Evolutionary conservation across 2,329 filamentous ascomycete species (phyloP), one percentile per base, ranked within the genome.

Genomic region (Helotiales sp.): DNA sequence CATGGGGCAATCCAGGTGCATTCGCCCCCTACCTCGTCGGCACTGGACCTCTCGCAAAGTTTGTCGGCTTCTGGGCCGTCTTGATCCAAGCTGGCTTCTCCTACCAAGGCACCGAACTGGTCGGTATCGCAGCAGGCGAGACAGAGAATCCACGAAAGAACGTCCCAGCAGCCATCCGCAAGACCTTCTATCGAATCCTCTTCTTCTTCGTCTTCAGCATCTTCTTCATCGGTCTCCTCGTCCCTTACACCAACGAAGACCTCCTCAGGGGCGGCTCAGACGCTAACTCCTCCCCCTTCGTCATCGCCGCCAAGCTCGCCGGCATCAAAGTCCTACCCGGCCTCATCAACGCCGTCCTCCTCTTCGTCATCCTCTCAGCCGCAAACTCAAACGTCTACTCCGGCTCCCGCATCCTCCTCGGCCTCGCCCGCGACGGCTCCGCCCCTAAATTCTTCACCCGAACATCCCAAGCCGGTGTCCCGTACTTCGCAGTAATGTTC

Each of bases 301-400:
- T 86, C 51, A 82, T 86, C 63, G 81, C 82, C 29, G 81, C 80
- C 34, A 76, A 79, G 31, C 77, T 82, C 17, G 87, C 87, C 29
- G 87, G 87, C 38, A 84, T 90, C 57, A 74, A 76, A 7, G 80
- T 83, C 3, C 81, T 91, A 3, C 82, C 85, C 5, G 77, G 83
- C 65, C 86, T 93, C 69, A 86, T 93, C 78, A 93, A 93, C 72
- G 89, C 85, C 15, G 85, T 91, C 7, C 82, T 93, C 9, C 78
- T 93, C 22, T 90, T 89, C 0, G 89, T 89, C 2, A 90, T 92
- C 7, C 84, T 91, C 65, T 90, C 88, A 0, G 89, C 90, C 5
- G 90, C 88, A 59, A 91, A 89, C 74, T 89, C 88, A 13, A 90
- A 90, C 74, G 81, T 92, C 58, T 91, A 90, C 75, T 88, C 87